Conservation (phyloP, 345 rosid species). For the Linum lewisii region DNA sequence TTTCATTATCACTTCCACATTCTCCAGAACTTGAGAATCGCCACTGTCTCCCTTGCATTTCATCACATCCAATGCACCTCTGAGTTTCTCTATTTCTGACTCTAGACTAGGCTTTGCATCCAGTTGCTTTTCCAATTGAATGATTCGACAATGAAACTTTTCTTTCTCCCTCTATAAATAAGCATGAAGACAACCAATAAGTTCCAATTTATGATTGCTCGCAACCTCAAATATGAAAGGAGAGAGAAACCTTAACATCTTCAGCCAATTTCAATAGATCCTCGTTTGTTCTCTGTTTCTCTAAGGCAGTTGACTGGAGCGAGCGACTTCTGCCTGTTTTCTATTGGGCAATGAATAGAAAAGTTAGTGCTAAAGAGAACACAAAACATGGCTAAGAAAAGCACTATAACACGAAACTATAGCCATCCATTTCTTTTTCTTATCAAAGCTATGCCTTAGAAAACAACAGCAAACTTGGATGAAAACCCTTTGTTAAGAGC, state of each 20-base stretch:
- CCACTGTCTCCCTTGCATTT: conserved; percentile 56
- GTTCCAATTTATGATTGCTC: conserved; percentile 8
- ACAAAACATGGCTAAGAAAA: too few species aligned
- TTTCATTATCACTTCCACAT: conserved; percentile 47
- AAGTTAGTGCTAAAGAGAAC: background rate
- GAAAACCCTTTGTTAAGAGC: background rate
- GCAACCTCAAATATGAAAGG: conserved; percentile 6
- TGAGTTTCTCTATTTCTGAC: conserved; percentile 64
- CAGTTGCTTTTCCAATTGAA: conserved; percentile 60
- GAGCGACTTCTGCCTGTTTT: conserved; percentile 43
- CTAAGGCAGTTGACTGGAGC: conserved; percentile 60
- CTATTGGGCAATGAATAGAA: conserved; percentile 26
- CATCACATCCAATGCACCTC: conserved; percentile 55
- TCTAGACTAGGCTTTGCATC: conserved; percentile 78
- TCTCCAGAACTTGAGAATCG: conserved; percentile 52
- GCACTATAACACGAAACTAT: conserved; percentile 1
- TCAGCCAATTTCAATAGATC: conserved; percentile 65
- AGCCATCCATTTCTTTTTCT: background rate
- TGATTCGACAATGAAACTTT: conserved; percentile 50
- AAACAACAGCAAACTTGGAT: background rate
- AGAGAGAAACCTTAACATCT: conserved; percentile 66
- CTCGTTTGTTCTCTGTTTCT: conserved; percentile 68
- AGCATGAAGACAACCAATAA: conserved; percentile 10
- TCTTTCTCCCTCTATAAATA: conserved; percentile 60
- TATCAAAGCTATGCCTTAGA: background rate